phyloP scores from a whole-genome alignment of 306 rosid species.

The Lathyrus tuberosus region DNA sequence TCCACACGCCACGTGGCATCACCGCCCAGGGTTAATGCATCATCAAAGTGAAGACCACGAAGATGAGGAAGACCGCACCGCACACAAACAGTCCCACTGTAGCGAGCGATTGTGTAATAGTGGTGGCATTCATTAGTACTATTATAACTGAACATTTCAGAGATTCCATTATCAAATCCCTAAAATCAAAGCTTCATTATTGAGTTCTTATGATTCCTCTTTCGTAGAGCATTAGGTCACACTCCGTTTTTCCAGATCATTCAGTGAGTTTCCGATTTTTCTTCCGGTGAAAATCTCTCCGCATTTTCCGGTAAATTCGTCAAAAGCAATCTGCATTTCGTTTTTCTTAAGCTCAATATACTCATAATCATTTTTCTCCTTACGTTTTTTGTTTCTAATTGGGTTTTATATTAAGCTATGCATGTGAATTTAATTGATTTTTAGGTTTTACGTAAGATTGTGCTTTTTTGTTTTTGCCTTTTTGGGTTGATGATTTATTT shows the following conservation, averaged over 20 bases:
- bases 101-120: neutral
- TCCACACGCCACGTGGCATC: neutral
- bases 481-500: no score
- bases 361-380: neutral
- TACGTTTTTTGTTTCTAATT: neutral
- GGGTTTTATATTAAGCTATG: conserved; percentile 1
- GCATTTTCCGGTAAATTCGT: conserved; percentile 4
- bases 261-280: conserved; percentile 10
- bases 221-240: neutral
- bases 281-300: conserved; percentile 4
- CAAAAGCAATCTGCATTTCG: conserved; percentile 11
- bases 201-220: neutral
- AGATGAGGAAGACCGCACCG: neutral
- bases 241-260: conserved; percentile 7
- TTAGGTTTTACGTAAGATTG: neutral
- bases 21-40: neutral
- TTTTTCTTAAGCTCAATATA: neutral
- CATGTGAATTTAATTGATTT: conserved; percentile 12
- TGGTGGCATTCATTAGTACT: neutral
- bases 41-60: neutral
- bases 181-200: neutral
- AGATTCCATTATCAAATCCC: conserved; percentile 25
- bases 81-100: neutral
- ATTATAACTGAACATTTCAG: neutral
- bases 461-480: neutral